Evolutionary conservation across 305 asterid species (phyloP).

Genomic region (Fraxinus floribunda): DNA sequence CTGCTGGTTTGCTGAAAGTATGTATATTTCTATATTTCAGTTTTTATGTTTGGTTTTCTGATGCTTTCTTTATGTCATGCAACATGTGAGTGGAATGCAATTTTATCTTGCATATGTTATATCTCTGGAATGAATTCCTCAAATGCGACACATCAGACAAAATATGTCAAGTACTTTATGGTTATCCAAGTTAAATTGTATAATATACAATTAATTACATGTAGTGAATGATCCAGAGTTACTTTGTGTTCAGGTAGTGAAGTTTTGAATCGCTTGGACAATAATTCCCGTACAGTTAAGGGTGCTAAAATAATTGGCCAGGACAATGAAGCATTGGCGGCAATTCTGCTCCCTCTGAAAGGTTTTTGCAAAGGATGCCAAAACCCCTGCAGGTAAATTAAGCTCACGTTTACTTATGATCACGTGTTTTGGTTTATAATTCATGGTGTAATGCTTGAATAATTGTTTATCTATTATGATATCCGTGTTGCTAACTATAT

Average conservation of each 20-base stretch:
- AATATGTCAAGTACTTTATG: background rate
- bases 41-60: background rate
- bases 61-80: conserved; percentile 7
- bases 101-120: conserved; percentile 1
- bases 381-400: conserved; percentile 56
- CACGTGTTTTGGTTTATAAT: background rate
- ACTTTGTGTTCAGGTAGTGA: conserved; percentile 66
- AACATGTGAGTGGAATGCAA: conserved; percentile 1
- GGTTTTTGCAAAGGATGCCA: conserved; percentile 51
- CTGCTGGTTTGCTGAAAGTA: background rate
- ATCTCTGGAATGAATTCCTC: conserved; percentile 9
- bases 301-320: conserved; percentile 85
- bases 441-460: conserved; percentile 9
- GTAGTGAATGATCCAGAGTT: conserved; percentile 15
- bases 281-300: conserved; percentile 76
- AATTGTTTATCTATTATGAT: background rate
- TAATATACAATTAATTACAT: background rate
- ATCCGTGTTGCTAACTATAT: background rate
- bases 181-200: conserved; percentile 1
- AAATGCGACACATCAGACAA: background rate
- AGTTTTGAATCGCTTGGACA: conserved; percentile 80
- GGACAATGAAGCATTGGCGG: conserved; percentile 83
- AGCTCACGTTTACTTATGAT: conserved; percentile 8
- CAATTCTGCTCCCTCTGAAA: conserved; percentile 74
- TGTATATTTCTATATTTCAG: background rate